Percentiles rank a stretch among this genome's conserved stretches.
These are phyloP conservation scores for Pestalotiopsis fici DNA, from an alignment of 2,329 filamentous ascomycete species.

Conservation along the genomic window DNA sequence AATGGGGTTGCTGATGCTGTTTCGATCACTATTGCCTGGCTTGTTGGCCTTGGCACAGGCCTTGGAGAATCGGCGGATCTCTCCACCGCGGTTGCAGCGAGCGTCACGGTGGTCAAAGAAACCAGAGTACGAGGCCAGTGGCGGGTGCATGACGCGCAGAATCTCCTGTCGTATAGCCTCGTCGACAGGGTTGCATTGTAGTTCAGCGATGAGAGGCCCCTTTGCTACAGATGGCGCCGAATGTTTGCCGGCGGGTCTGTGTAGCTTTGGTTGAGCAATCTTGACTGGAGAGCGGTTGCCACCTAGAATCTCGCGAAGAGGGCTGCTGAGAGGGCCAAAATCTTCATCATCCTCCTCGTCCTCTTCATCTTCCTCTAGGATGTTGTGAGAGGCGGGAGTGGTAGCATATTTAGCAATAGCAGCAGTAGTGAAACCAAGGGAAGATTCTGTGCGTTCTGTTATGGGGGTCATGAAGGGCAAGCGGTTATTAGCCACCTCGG, in stretches of 20 bases:
- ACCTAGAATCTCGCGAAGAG: slow-evolving; percentile 66
- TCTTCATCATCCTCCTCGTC: slow-evolving; percentile 31
- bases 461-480: slow-evolving; percentile 99
- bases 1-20: slow-evolving; percentile 59
- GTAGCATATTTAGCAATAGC: slow-evolving; percentile 59
- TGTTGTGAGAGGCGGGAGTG: slow-evolving; percentile 30
- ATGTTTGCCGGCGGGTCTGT: slow-evolving; percentile 32
- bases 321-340: slow-evolving; percentile 63
- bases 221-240: slow-evolving; percentile 42
- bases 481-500: slow-evolving; percentile 81
- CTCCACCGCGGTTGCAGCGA: slow-evolving; percentile 65
- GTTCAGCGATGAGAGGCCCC: slow-evolving; percentile 77
- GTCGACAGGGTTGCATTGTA: slow-evolving; percentile 87
- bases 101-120: slow-evolving; percentile 74
- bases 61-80: slow-evolving; percentile 83
- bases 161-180: slow-evolving; percentile 74
- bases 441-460: slow-evolving; percentile 91
- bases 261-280: slow-evolving; percentile 51
- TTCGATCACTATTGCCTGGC: slow-evolving; percentile 61
- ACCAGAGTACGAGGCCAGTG: slow-evolving; percentile 73
- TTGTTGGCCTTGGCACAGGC: slow-evolving; percentile 58
- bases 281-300: slow-evolving; percentile 47
- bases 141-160: slow-evolving; percentile 70
- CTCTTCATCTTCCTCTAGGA: slow-evolving; percentile 28
- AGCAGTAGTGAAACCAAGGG: slow-evolving; percentile 67